Evolutionary conservation across 768 basidiomycete species (phyloP).

Genomic region (Trichaptum fuscoviolaceum): DNA sequence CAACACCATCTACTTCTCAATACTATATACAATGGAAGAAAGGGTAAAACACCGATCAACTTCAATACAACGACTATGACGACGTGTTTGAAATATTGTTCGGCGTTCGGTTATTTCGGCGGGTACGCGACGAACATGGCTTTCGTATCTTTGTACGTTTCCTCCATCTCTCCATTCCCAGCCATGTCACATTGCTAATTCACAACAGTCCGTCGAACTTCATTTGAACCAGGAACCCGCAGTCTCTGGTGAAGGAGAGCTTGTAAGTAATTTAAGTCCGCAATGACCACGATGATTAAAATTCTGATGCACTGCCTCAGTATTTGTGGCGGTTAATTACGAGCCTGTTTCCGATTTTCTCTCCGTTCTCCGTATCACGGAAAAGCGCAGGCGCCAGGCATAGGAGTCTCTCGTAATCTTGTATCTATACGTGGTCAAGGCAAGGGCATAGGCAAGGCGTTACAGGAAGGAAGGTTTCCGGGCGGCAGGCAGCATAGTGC

Average conservation of each 20-base stretch:
- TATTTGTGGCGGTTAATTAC: background rate
- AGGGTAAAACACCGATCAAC: no score
- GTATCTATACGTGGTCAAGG: no score
- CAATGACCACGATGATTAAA: background rate
- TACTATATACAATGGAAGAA: no score
- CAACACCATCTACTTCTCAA: no score
- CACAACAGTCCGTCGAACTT: background rate
- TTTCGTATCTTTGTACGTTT: background rate
- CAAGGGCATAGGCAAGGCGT: background rate
- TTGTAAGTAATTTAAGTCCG: background rate
- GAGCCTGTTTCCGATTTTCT: background rate
- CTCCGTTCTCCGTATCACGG: background rate
- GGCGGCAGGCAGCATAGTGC: background rate
- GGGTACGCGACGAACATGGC: background rate
- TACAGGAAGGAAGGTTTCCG: background rate
- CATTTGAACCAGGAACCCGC: background rate
- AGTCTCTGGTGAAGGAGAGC: background rate
- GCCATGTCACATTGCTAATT: background rate
- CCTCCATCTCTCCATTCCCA: background rate
- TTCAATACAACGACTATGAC: background rate
- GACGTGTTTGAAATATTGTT: background rate
- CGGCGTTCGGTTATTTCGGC: background rate
- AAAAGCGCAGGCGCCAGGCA: background rate
- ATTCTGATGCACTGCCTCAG: background rate
- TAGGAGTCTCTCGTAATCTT: background rate